Evolutionary conservation across 306 rosid genomes (phyloP), one percentile per base, ranked within the genome.

Genomic region (Psophocarpus tetragonolobus): DNA sequence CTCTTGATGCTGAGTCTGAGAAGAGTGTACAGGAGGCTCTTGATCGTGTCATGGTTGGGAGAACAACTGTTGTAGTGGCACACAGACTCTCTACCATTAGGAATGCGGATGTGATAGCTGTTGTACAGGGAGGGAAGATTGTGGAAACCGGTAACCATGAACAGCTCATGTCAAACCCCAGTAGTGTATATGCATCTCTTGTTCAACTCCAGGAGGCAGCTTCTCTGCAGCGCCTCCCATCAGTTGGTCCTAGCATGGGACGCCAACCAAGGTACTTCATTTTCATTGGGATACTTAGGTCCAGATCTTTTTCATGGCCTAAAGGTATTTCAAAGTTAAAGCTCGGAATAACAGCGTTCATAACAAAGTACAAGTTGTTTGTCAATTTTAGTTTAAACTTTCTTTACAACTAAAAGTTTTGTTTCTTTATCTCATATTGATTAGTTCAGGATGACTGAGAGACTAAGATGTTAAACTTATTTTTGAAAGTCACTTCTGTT

Each of bases 1-100:
- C 98, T 27, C 80, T 95, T 26, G 98, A 95, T 81, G 87, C 96
- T 1, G 97, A 95, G 84, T 92, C 98, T 20, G 98, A 95, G 85
- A 95, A 89, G 89, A 89, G 96, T 79, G 98, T 95, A 17, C 98
- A 95, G 45, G 97, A 95, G 86, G 97, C 98, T 72, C 98, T 95
- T 42, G 98, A 95, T 77, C 97, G 93, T 3, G 97, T 87, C 75
- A 95, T 95, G 98, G 87, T 92, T 44, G 98, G 98, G 14, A 83
- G 98, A 81, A 95, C 98, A 51, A 95, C 97, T 3, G 85, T 95
- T n/a, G 81, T 95, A 32, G 92, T 92, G 57, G 97, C 97, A 17
- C 98, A 95, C 82, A 91, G 98, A 27, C 97, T 95, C 70, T 95
- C 98, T 17, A 95, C 98, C 48, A 83, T 95, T 58, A 89, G 92